Evolutionary conservation across 23 red algal species (phyloP).

Genomic region (Gracilaria caudata): DNA sequence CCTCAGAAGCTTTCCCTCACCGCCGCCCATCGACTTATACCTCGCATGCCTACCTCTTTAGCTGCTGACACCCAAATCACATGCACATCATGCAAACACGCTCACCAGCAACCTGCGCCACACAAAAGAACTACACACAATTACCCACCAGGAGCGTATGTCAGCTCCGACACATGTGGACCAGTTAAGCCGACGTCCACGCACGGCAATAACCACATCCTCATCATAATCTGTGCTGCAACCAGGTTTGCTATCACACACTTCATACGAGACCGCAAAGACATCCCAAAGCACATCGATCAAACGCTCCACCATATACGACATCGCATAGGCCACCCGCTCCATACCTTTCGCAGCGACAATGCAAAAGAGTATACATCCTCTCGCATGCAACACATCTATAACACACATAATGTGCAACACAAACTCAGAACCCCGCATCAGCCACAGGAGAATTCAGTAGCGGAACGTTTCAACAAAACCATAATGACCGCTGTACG

Average conservation of each 20-base stretch:
- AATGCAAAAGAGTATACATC: slow-evolving; percentile 27
- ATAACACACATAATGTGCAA: not conserved
- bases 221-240: not conserved
- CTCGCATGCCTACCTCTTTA: not conserved
- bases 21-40: not conserved
- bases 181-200: not conserved
- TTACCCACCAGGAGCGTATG: not conserved
- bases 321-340: not conserved
- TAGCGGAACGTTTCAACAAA: slow-evolving; percentile 33
- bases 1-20: not conserved
- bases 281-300: not conserved
- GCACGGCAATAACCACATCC: not conserved
- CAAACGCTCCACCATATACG: not conserved
- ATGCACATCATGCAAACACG: not conserved
- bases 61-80: not conserved
- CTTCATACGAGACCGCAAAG: not conserved
- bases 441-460: slow-evolving; percentile 16
- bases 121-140: not conserved
- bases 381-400: not conserved
- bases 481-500: not conserved
- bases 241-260: not conserved
- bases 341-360: not conserved
- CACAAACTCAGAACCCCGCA: not conserved
- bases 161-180: not conserved
- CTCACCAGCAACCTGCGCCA: not conserved